A percentile compares a stretch with the other conserved stretches of the same genome.
These are phyloP conservation scores for Leucogyrophana mollusca DNA, from an alignment of 768 basidiomycete genomes.

Conservation along the genomic window DNA sequence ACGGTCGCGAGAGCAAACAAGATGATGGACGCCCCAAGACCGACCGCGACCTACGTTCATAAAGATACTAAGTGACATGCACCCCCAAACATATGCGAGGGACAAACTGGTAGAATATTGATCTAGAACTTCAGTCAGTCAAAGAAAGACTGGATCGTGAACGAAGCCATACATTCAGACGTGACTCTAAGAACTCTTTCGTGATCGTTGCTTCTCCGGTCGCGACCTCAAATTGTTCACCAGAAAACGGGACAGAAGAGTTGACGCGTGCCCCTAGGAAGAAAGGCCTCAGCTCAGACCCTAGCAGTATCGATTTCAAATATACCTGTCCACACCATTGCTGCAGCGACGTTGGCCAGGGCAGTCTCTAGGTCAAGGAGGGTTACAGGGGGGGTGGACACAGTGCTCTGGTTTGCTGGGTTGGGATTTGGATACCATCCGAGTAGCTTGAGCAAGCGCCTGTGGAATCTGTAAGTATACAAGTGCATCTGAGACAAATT, in stretches of 20 bases:
- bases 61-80: background rate
- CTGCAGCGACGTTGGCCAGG: constrained; percentile 9
- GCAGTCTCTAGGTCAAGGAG: constrained; percentile 13
- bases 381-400: background rate
- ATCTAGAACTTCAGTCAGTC: background rate
- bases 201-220: background rate
- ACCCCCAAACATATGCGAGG: background rate
- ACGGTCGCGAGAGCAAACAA: background rate
- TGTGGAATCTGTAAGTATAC: background rate
- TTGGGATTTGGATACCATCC: background rate
- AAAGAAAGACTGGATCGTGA: background rate
- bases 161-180: constrained; percentile 4
- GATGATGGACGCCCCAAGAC: constrained; percentile 1
- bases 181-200: background rate
- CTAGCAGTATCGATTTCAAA: background rate
- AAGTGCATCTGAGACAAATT: no score
- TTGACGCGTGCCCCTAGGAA: constrained; percentile 1
- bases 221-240: background rate
- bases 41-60: constrained; percentile 1
- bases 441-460: background rate
- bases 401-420: background rate
- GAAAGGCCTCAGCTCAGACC: background rate
- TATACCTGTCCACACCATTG: constrained; percentile 10
- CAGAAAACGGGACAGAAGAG: background rate
- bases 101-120: constrained; percentile 2